Conservation (phyloP, 2,329 filamentous ascomycete species). For the Purpureocillium lavendulum region DNA sequence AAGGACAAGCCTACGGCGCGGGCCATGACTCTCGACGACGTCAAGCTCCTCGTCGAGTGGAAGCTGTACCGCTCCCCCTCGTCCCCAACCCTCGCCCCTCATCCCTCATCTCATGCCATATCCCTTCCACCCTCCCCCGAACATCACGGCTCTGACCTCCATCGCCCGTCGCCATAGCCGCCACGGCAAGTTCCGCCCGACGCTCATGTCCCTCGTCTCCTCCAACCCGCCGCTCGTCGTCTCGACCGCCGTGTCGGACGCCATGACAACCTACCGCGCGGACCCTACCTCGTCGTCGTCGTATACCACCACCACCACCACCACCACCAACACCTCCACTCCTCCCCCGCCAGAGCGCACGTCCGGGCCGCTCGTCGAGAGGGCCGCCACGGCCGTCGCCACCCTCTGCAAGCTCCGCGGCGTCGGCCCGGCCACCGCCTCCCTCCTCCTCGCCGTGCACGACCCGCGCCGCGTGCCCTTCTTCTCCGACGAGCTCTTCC, state of each 20-base stretch:
- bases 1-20: no score
- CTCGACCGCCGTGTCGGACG: slow-evolving; percentile 39
- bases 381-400: slow-evolving; percentile 36
- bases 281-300: no score
- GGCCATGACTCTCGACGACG: slow-evolving; percentile 45
- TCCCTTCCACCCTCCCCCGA: no score
- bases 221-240: slow-evolving; percentile 48
- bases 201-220: slow-evolving; percentile 49
- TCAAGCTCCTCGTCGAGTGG: slow-evolving; percentile 58
- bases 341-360: no score
- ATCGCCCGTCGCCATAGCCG: slow-evolving; percentile 25
- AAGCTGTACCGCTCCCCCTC: slow-evolving; percentile 45
- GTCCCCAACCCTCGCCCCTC: background rate
- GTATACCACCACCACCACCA: slow-evolving; percentile 31
- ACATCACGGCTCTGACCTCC: background rate
- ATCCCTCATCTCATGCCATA: slow-evolving; percentile 1
- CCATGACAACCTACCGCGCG: slow-evolving; percentile 39
- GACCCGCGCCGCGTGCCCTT: slow-evolving; percentile 55
- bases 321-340: slow-evolving; percentile 22
- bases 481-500: slow-evolving; percentile 73
- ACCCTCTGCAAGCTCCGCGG: slow-evolving; percentile 56
- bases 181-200: slow-evolving; percentile 55
- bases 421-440: slow-evolving; percentile 73
- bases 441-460: slow-evolving; percentile 60
- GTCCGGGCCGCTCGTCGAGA: no score